phyloP scores from a whole-genome alignment of 139 green algal species.

The Desmodesmus armatus region DNA sequence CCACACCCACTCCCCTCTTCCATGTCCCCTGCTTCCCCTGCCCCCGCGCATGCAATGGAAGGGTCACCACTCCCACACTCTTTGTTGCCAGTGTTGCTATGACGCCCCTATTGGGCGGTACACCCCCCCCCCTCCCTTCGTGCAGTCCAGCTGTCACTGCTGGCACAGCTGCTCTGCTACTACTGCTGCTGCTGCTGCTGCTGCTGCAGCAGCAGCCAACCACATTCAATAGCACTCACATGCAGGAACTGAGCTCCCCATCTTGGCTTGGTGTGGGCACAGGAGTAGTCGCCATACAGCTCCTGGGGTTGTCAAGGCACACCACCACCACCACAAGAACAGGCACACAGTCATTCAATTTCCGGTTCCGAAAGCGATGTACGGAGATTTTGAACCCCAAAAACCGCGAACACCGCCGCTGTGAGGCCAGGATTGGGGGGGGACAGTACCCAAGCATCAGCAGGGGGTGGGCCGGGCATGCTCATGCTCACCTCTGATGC shows the following conservation, averaged over 20 bases:
- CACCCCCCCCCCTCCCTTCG: too few relatives aligned
- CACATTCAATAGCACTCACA: too few relatives aligned
- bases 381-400: too few relatives aligned
- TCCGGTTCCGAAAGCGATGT: too few relatives aligned
- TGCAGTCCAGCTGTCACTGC: neutral
- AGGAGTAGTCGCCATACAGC: slow-evolving; percentile 1
- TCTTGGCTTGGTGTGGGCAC: neutral
- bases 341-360: neutral
- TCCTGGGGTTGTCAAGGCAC: neutral
- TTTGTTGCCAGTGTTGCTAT: too few relatives aligned
- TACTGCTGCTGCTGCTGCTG: neutral
- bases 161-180: neutral
- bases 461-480: neutral
- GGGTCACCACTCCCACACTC: too few relatives aligned
- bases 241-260: slow-evolving; percentile 14
- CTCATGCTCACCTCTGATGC: slow-evolving; percentile 11
- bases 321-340: neutral
- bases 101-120: too few relatives aligned
- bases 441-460: neutral
- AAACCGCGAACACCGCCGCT: neutral
- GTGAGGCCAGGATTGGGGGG: neutral
- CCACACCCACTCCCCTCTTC: too few relatives aligned
- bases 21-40: too few relatives aligned
- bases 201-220: too few relatives aligned
- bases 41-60: too few relatives aligned